phyloP scores from a whole-genome alignment of 1,284 basidiomycete species.

The Trametes polyzona region DNA sequence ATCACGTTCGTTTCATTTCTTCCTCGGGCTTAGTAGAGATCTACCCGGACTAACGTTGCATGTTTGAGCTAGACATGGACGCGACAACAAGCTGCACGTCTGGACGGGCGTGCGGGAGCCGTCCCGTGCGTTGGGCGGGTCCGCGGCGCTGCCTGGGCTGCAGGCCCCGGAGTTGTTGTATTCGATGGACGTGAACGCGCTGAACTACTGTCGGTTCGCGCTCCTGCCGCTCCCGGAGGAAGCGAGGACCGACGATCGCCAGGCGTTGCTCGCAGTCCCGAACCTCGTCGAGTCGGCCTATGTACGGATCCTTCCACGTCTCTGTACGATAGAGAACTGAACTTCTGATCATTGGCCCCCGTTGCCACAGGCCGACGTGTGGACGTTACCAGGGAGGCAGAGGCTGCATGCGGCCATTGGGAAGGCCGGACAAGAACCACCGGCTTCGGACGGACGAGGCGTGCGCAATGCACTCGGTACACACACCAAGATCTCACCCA shows the following conservation, averaged over 20 bases:
- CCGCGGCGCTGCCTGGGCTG: constrained; percentile 54
- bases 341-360: not conserved
- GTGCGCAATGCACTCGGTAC: constrained; percentile 37
- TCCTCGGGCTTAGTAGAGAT: not conserved
- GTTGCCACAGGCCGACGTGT: constrained; percentile 73
- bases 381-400: constrained; percentile 64
- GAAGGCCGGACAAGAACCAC: constrained; percentile 41
- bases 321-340: not conserved
- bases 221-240: constrained; percentile 40
- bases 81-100: constrained; percentile 83
- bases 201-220: constrained; percentile 89
- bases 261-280: constrained; percentile 76
- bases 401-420: constrained; percentile 84
- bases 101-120: constrained; percentile 59
- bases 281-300: constrained; percentile 87
- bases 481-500: not conserved
- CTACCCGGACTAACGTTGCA: not conserved
- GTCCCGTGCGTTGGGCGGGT: constrained; percentile 52
- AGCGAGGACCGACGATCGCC: constrained; percentile 20
- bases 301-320: constrained; percentile 45
- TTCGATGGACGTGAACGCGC: constrained; percentile 83
- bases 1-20: constrained; percentile 66
- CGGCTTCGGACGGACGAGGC: constrained; percentile 49
- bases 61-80: constrained; percentile 67
- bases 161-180: constrained; percentile 57